A percentile compares a stretch with the other conserved stretches of the same genome.
These are phyloP conservation scores for Centella asiatica DNA, from an alignment of 129 eudicot genomes.

Conservation along the genomic window DNA sequence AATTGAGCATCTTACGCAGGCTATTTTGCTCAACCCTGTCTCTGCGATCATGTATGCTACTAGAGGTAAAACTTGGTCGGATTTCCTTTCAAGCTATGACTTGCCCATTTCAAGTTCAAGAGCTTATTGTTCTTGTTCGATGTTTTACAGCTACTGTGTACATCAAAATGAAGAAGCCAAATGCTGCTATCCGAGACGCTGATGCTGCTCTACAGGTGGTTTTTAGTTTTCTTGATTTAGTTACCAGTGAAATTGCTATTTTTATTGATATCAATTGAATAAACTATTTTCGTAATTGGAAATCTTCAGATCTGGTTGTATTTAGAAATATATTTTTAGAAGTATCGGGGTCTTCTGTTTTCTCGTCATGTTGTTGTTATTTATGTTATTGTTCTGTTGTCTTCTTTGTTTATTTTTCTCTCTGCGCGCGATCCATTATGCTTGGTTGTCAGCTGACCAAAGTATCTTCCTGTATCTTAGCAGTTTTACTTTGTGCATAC, in stretches of 20 bases:
- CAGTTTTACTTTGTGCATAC: no score
- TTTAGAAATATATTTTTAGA: not conserved
- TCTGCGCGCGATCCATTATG: no score
- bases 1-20: slow-evolving; percentile 72
- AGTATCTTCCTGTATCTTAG: no score
- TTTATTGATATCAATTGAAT: not conserved
- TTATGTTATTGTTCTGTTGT: no score
- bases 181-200: slow-evolving; percentile 97
- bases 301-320: no score
- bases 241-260: not conserved
- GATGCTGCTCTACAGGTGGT: slow-evolving; percentile 87
- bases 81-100: not conserved
- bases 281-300: not conserved
- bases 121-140: not conserved
- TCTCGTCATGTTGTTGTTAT: no score
- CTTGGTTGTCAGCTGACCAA: no score
- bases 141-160: slow-evolving; percentile 57
- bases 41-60: slow-evolving; percentile 94
- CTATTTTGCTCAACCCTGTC: slow-evolving; percentile 76
- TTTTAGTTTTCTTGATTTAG: slow-evolving; percentile 9
- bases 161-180: slow-evolving; percentile 97
- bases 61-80: slow-evolving; percentile 48
- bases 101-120: not conserved
- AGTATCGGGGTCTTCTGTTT: not conserved
- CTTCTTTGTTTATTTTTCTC: no score